Evolutionary conservation across 257 asterid species (phyloP).

Genomic region (Penstemon eatonii): DNA sequence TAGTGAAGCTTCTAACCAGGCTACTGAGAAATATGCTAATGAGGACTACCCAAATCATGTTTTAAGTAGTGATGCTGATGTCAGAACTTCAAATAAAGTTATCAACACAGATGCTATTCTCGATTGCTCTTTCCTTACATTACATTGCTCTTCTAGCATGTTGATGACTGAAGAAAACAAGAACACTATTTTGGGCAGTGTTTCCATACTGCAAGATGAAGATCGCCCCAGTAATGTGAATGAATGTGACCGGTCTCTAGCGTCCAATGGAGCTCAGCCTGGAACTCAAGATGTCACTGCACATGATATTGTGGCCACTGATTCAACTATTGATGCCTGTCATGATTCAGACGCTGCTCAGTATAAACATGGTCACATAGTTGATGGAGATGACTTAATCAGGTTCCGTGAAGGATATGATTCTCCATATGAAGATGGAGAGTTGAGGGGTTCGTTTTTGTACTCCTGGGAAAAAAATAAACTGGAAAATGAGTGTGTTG

Average conservation of each 20-base stretch:
- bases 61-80: conserved; percentile 24
- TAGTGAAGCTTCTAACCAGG: conserved; percentile 18
- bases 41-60: conserved; percentile 24
- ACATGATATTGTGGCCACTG: conserved; percentile 28
- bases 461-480: conserved; percentile 64
- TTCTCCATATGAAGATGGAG: conserved; percentile 94
- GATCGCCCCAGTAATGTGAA: too few species aligned
- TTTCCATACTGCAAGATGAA: too few species aligned
- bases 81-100: conserved; percentile 27
- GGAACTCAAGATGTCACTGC: not conserved
- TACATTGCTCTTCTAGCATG: conserved; percentile 6
- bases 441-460: conserved; percentile 62
- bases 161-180: too few species aligned
- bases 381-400: conserved; percentile 34
- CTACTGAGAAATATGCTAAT: conserved; percentile 18
- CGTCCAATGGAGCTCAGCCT: too few species aligned
- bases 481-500: conserved; percentile 58
- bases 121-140: conserved; percentile 23
- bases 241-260: too few species aligned
- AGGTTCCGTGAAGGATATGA: conserved; percentile 57
- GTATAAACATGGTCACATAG: conserved; percentile 32
- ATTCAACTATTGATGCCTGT: conserved; percentile 32
- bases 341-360: conserved; percentile 44
- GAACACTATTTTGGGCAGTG: too few species aligned
- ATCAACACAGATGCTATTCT: conserved; percentile 16